Conservation (phyloP, 2,329 filamentous ascomycete genomes). For the Cercospora canescens region DNA sequence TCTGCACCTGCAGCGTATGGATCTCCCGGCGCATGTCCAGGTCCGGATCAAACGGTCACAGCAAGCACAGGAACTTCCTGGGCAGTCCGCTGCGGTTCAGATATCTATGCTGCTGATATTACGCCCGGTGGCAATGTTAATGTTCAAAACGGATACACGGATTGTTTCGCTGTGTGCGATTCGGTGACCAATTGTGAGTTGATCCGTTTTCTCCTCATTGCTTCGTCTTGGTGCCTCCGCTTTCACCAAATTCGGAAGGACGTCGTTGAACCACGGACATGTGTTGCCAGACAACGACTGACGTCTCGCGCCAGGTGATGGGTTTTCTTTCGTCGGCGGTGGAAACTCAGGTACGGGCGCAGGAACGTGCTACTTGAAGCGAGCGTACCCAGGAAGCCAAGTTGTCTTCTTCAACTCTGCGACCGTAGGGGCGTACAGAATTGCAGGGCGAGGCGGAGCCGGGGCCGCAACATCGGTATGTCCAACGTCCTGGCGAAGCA, state of each 20-base stretch:
- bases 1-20: not conserved
- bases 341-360: not conserved
- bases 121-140: not conserved
- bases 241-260: no score
- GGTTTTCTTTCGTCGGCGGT: not conserved
- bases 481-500: not conserved
- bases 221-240: no score
- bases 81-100: not conserved
- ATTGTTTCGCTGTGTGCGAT: not conserved
- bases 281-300: not conserved
- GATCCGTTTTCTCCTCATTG: not conserved
- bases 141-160: not conserved
- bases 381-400: not conserved
- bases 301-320: not conserved
- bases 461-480: not conserved
- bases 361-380: constrained; percentile 3
- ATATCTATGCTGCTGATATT: not conserved
- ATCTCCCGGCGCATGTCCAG: not conserved
- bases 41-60: not conserved
- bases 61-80: not conserved
- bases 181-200: not conserved
- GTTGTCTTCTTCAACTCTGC: not conserved
- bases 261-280: not conserved
- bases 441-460: not conserved
- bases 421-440: not conserved